phyloP scores from a whole-genome alignment of 257 asterid genomes.

The Penstemon newberryi region DNA sequence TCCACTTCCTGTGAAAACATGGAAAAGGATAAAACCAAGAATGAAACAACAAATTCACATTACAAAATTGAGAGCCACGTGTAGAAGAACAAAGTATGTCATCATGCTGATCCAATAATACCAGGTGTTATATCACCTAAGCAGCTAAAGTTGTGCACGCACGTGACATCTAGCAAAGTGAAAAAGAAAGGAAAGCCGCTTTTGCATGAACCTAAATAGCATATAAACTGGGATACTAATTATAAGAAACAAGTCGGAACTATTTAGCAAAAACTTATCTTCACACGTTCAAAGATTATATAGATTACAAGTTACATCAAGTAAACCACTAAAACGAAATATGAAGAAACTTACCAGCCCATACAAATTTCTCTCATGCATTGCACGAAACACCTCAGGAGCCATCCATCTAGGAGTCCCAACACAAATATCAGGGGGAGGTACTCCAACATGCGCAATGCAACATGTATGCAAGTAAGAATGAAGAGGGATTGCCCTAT shows the following conservation, averaged over 20 bases:
- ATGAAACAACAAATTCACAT: neutral
- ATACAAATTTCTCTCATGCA: slow-evolving; percentile 39
- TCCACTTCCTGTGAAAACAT: slow-evolving; percentile 64
- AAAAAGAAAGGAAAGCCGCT: neutral
- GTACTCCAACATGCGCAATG: slow-evolving; percentile 82
- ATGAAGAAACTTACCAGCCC: slow-evolving; percentile 46
- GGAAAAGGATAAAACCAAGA: slow-evolving; percentile 22
- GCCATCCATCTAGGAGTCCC: slow-evolving; percentile 99
- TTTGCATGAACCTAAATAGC: neutral
- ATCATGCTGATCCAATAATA: neutral
- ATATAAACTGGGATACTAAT: neutral
- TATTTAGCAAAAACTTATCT: neutral
- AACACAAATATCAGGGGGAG: slow-evolving; percentile 82
- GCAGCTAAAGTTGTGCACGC: neutral
- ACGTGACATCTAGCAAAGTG: too few relatives aligned
- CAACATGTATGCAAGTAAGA: slow-evolving; percentile 82
- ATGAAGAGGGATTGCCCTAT: slow-evolving; percentile 78
- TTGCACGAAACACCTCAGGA: slow-evolving; percentile 65
- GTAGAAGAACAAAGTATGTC: neutral
- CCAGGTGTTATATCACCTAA: neutral
- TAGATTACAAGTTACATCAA: neutral
- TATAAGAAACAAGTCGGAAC: neutral
- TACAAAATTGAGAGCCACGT: neutral
- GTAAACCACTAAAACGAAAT: neutral
- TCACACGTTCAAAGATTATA: neutral